Evolutionary conservation across 225 moss, liverwort and hornwort species (phyloP), one percentile per base, ranked within the genome.

Genomic region (Lunularia cruciata): DNA sequence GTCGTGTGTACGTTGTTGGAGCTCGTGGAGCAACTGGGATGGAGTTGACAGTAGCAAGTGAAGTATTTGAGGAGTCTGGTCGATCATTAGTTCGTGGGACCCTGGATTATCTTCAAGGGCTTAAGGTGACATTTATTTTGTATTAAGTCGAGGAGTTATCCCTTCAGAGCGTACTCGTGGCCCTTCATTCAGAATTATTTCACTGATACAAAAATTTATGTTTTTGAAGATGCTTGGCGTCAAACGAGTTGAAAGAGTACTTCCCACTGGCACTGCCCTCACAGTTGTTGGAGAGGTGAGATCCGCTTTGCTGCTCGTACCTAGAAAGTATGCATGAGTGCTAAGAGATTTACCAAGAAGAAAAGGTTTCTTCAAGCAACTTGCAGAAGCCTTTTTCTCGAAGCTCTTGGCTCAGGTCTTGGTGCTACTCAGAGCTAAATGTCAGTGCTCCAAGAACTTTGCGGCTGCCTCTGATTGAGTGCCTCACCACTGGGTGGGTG

Each of bases 21-120:
- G 89, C 95, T 31, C 84, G 95, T 57, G 90, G 90, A 57, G 92
- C 95, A 11, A 85, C 86, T 32, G 95, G 95, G 19, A 84, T 96
- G 92, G 95, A 96, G 84, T 89, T 96, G 73, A 90, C 92, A 10
- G 87, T 96, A 42, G 95, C 95, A 26, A 92, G 92, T 67, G 95
- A 96, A 72, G 87, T 90, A 16, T 96, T 96, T 64, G 92, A 96
- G 76, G 95, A 96, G 72, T 96, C 95, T 8, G 95, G 95, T 37
- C 78, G 95, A 77, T 96, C 95, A 34, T 77, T 96, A n/a, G 95
- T 96, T 76, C 90, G 95, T 72, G 95, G 95, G 35, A 96, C 95
- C 20, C 78, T 96, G 70, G 96, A 96, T 81, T 96, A 96, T 73
- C 87, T 96, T 63, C 96, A 96, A 80, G 96, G 96, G 19, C 77